These are phyloP conservation scores for Scopulariopsis brevicaulis DNA, from an alignment of 2,329 filamentous ascomycete species.

Conservation along the genomic window DNA sequence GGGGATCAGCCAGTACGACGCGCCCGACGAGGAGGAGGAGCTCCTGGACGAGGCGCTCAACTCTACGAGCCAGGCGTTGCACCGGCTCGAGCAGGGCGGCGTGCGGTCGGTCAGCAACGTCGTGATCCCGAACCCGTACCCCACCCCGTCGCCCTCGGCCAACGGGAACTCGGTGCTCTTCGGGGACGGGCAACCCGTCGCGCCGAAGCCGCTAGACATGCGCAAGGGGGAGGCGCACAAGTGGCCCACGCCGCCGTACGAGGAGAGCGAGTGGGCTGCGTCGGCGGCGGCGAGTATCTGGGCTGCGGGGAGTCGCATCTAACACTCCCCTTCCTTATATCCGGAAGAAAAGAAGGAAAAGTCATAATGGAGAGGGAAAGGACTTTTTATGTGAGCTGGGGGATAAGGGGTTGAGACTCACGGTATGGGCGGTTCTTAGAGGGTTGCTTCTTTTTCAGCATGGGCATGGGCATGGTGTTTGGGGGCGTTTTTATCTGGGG, in stretches of 20 bases:
- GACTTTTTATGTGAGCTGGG: not conserved
- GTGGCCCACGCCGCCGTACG: constrained; percentile 93
- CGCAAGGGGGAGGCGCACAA: constrained; percentile 48
- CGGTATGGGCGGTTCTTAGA: not conserved
- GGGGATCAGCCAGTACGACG: constrained; percentile 78
- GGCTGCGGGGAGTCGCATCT: constrained; percentile 56
- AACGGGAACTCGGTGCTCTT: constrained; percentile 71
- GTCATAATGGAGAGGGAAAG: not conserved
- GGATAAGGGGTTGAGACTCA: not conserved
- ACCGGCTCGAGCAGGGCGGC: constrained; percentile 50
- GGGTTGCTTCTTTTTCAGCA: not conserved
- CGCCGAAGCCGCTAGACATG: constrained; percentile 62
- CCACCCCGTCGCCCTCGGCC: constrained; percentile 65
- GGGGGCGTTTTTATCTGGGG: not conserved
- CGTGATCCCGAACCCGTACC: constrained; percentile 49
- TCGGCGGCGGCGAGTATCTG: constrained; percentile 74
- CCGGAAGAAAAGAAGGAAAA: not conserved
- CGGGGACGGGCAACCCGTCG: constrained; percentile 47
- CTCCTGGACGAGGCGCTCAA: constrained; percentile 80
- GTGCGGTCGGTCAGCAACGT: constrained; percentile 55
- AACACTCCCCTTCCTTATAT: constrained; percentile 8
- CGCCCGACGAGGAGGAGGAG: constrained; percentile 93
- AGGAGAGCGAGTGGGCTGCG: constrained; percentile 84
- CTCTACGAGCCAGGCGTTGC: constrained; percentile 65
- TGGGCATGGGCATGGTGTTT: constrained; percentile 4